phyloP scores from a whole-genome alignment of 1,284 basidiomycete species.

The Papiliotrema laurentii region DNA sequence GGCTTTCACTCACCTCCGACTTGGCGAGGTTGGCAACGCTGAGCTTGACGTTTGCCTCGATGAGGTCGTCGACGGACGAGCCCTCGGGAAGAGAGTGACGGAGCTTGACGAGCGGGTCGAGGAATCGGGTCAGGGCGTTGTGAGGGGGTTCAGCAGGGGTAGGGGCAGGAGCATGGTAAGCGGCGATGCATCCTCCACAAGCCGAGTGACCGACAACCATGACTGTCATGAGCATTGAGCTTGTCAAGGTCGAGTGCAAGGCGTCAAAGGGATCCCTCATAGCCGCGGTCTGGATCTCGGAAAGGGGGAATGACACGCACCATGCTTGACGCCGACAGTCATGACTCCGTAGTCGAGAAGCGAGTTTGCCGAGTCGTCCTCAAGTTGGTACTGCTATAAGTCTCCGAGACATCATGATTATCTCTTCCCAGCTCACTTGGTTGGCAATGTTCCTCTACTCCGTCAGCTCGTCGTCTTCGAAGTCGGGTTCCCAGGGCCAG shows the following conservation, averaged over 20 bases:
- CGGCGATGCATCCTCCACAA: conserved; percentile 68
- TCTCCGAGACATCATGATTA: not conserved
- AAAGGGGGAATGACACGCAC: conserved; percentile 52
- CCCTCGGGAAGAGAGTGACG: conserved; percentile 54
- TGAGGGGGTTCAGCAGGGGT: conserved; percentile 32
- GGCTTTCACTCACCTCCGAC: conserved; percentile 48
- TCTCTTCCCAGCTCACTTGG: conserved; percentile 41
- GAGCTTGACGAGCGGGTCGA: conserved; percentile 63
- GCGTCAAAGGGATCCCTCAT: conserved; percentile 4
- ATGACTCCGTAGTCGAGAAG: conserved; percentile 78
- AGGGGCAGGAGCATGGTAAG: conserved; percentile 49
- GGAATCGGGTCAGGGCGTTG: conserved; percentile 64
- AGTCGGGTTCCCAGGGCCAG: no score
- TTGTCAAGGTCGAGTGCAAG: not conserved
- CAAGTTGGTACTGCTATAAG: conserved; percentile 60
- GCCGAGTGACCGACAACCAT: conserved; percentile 74
- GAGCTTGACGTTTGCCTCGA: conserved; percentile 69
- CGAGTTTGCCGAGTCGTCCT: conserved; percentile 72
- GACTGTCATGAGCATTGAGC: conserved; percentile 51
- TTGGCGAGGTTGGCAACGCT: conserved; percentile 69
- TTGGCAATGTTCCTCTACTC: conserved; percentile 59
- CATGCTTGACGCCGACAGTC: conserved; percentile 73
- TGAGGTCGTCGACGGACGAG: conserved; percentile 55
- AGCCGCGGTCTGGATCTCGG: not conserved
- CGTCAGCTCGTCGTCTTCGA: conserved; percentile 1